Conservation (phyloP, 192 early-diverging fungal species). For the Geranomyces variabilis region DNA sequence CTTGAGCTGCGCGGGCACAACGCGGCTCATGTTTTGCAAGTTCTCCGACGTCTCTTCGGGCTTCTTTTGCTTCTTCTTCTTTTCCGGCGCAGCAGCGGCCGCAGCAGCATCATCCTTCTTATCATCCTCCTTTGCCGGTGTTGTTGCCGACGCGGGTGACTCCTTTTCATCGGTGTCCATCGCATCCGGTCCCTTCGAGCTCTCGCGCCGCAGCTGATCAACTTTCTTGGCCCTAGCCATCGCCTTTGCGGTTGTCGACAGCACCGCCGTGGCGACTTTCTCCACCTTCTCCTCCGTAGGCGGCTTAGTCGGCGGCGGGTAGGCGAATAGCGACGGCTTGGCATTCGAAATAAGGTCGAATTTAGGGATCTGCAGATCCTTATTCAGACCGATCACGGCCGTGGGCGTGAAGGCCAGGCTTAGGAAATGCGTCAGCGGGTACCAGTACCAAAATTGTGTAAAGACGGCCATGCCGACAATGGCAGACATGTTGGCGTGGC, state of each 20-base stretch:
- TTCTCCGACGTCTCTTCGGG: slow-evolving; percentile 77
- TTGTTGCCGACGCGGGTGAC: slow-evolving; percentile 25
- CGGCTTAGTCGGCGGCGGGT: slow-evolving; percentile 85
- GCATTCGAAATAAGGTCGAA: slow-evolving; percentile 85
- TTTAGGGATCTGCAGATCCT: slow-evolving; percentile 81
- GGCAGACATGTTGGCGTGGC: slow-evolving; percentile 89
- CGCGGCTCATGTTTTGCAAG: slow-evolving; percentile 84
- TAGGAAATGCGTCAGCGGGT: slow-evolving; percentile 94
- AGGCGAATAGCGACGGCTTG: slow-evolving; percentile 88
- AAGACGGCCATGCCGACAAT: slow-evolving; percentile 99
- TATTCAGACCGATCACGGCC: slow-evolving; percentile 92
- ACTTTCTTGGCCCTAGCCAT: slow-evolving; percentile 81
- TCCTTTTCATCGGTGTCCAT: slow-evolving; percentile 63
- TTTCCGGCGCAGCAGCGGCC: slow-evolving; percentile 5
- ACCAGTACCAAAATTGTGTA: slow-evolving; percentile 99
- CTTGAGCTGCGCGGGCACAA: slow-evolving; percentile 86
- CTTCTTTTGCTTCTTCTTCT: slow-evolving; percentile 61
- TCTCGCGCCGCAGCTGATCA: slow-evolving; percentile 50
- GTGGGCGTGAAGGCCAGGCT: slow-evolving; percentile 94
- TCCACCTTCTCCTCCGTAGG: slow-evolving; percentile 78
- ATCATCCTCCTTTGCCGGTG: slow-evolving; percentile 61
- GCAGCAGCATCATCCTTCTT: slow-evolving; percentile 47
- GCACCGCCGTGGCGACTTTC: slow-evolving; percentile 92
- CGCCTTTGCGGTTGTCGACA: slow-evolving; percentile 94
- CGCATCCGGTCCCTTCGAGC: slow-evolving; percentile 63